Base-by-base conservation (phyloP, 116 monocot genomes). In the Posidonia oceanica region DNA sequence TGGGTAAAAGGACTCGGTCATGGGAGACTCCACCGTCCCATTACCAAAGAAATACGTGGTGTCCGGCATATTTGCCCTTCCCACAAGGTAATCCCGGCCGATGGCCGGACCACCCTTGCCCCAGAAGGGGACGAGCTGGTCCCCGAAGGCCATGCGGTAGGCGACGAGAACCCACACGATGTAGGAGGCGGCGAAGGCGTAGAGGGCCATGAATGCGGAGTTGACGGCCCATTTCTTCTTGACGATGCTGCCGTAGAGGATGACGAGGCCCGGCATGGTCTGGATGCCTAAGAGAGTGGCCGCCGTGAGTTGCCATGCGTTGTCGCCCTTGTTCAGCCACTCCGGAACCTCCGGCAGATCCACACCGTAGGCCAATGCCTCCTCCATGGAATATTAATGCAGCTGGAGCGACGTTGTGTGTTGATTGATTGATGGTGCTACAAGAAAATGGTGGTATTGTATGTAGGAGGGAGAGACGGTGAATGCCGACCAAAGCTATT, bases 201-300 rank as follows among this genome's bases (percentile, higher is more conserved):
- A 95, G 74, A 95, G 82, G 38, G 91, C 91, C 94, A 94, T 94
- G 87, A 94, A 94, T 40, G 90, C 94, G 0, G 87, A 90, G 78
- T 90, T 94, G 8, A 94, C 85, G 0, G 94, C 90, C 94, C 94
- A 90, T 60, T 94, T 94, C 79, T 90, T 94, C 77, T 94, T 94
- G 7, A 90, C 88, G 64, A 94, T 90, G 79, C 85, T 83, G 38
- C 87, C 87, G 87, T 94, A 90, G 61, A 94, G 88, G 75, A 94
- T 85, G 39, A 94, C 82, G 0, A 94, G 85, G 3, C 90, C 94
- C 8, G 94, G 94, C 54, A 87, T 72, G 73, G 79, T 80, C 72
- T 94, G 91, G 29, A 87, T 67, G 29, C 88, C 91, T 14, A 90
- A 78, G 4, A 94, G 79, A 7, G 90, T 86, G 39, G 87, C 83